Evolutionary conservation across 2,329 filamentous ascomycete genomes (phyloP), one percentile per base, ranked within the genome.

Genomic region (Epichloe uncinata): DNA sequence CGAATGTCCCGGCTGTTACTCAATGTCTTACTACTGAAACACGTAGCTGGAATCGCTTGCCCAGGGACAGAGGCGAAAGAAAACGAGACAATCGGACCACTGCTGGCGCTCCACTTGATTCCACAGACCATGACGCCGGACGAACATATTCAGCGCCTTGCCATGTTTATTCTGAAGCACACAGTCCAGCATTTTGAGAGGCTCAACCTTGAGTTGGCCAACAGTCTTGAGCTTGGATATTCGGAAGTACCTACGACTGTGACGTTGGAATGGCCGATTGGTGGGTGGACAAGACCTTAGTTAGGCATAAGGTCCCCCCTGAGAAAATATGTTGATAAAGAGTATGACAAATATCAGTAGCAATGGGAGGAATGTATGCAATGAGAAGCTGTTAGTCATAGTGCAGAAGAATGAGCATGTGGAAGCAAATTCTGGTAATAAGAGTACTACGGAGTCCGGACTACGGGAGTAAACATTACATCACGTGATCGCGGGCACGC

Each of bases 401-500:
- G n/a, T 37, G 13, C 35, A n/a, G 35, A 37, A 5, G 35, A n/a
- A n/a, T 37, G 35, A 37, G n/a, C 12, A 8, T 37, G n/a, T n/a
- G 26, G 26, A 30, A 30, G 26, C 26, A 30, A 30, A 30, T 9
- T 11, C 26, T 30, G 26, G 26, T 8, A 30, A 30, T 1, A 30
- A 30, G 30, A 30, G 30, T 4, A 30, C 30, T 4, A 30, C 30
- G 30, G 30, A 30, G 30, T 30, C 30, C 3, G 9, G 30, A 30
- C 30, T 30, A 11, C 9, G 8, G 8, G 9, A 30, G 30, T 30
- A 30, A 11, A 11, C 30, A 11, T 26, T 30, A 5, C 8, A 20
- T 48, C 50, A 51, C 50, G 50, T 51, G 50, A 49, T 13, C 2
- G 15, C 50, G 42, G 26, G 46, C 15, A 41, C 11, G 12, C 22